Evolutionary conservation across 176 grass and related monocot species (phyloP).

Genomic region (Puya raimondii): DNA sequence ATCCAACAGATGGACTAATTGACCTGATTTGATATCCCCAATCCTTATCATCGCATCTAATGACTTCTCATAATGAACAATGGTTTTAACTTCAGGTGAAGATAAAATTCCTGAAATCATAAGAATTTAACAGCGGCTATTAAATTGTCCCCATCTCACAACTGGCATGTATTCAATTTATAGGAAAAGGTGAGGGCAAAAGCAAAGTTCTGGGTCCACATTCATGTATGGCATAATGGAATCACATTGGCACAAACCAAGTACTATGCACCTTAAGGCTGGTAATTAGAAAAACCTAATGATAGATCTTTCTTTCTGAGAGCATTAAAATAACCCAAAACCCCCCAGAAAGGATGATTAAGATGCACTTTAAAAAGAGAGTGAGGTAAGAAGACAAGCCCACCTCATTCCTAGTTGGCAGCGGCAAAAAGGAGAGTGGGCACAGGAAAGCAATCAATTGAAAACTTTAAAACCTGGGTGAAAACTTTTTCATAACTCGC

Average conservation of each 20-base stretch:
- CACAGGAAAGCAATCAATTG: not conserved
- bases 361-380: not conserved
- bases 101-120: not conserved
- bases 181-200: conserved; percentile 18
- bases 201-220: conserved; percentile 5
- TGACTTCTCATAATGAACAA: conserved; percentile 13
- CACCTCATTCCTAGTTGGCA: conserved; percentile 12
- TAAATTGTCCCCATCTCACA: conserved; percentile 16
- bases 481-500: not conserved
- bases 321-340: not conserved
- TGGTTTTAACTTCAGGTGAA: conserved; percentile 2
- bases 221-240: conserved; percentile 15
- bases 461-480: not conserved
- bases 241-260: not conserved
- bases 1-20: conserved; percentile 18
- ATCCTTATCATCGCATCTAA: conserved; percentile 14
- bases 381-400: conserved; percentile 7
- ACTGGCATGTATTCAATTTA: conserved; percentile 17
- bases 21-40: not conserved
- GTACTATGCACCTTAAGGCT: not conserved
- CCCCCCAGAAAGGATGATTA: not conserved
- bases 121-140: not conserved
- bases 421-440: not conserved
- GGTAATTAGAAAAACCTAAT: not conserved
- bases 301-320: not conserved